These are phyloP conservation scores for Kwoniella dendrophila DNA, from an alignment of 768 basidiomycete species.

Conservation along the genomic window DNA sequence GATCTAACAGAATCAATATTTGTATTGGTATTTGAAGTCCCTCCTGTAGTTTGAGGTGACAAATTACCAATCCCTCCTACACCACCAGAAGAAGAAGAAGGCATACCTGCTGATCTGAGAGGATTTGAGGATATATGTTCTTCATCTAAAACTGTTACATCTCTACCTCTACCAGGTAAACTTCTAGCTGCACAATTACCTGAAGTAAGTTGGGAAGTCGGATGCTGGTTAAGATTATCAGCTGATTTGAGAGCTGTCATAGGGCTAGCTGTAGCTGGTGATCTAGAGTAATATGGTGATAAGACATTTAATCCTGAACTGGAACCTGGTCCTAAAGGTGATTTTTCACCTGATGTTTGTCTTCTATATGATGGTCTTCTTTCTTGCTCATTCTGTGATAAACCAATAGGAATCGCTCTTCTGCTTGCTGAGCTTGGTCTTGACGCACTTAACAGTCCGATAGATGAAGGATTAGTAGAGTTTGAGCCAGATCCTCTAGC, in stretches of 20 bases:
- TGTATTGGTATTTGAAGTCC: slow-evolving; percentile 9
- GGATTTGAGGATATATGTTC: slow-evolving; percentile 23
- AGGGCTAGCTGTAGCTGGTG: slow-evolving; percentile 11
- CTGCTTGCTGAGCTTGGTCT: slow-evolving; percentile 29
- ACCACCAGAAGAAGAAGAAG: too few relatives aligned
- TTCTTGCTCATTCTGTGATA: not conserved
- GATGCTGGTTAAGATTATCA: slow-evolving; percentile 9
- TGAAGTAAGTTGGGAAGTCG: not conserved
- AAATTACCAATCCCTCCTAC: too few relatives aligned
- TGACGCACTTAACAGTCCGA: slow-evolving; percentile 41
- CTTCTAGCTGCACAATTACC: slow-evolving; percentile 24
- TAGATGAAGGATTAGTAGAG: slow-evolving; percentile 18
- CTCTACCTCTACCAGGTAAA: slow-evolving; percentile 36
- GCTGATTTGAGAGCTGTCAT: slow-evolving; percentile 21
- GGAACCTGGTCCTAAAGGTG: slow-evolving; percentile 20
- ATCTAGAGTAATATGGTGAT: not conserved
- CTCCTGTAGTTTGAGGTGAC: slow-evolving; percentile 43
- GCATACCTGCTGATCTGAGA: slow-evolving; percentile 23
- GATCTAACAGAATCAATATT: slow-evolving; percentile 19
- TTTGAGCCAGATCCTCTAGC: not conserved
- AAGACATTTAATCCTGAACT: not conserved
- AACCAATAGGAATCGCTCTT: slow-evolving; percentile 3
- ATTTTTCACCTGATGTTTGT: slow-evolving; percentile 23
- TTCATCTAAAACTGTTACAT: not conserved
- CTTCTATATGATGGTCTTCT: slow-evolving; percentile 21